phyloP scores from a whole-genome alignment of 2,329 filamentous ascomycete genomes.

The Penicillium hesseltinei region DNA sequence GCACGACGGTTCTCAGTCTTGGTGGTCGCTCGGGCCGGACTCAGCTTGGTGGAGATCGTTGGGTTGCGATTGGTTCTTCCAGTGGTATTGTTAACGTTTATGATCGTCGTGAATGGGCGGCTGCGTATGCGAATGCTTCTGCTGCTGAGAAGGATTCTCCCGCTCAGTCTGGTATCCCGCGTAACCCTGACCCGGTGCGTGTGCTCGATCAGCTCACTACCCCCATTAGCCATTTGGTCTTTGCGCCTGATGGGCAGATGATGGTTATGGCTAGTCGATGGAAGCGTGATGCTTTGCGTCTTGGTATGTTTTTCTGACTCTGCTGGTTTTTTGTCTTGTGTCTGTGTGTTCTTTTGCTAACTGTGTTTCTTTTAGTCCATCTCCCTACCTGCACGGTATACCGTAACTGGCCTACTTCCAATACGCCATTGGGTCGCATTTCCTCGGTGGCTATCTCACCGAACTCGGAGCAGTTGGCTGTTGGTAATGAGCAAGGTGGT shows the following conservation, averaged over 20 bases:
- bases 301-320: conserved; percentile 46
- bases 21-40: conserved; percentile 52
- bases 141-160: conserved; percentile 21
- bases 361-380: conserved; percentile 57
- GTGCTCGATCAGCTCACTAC: conserved; percentile 85
- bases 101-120: conserved; percentile 67
- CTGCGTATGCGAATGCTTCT: conserved; percentile 35
- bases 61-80: conserved; percentile 82
- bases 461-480: conserved; percentile 69
- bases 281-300: conserved; percentile 82
- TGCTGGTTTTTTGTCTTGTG: not conserved
- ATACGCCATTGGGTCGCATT: conserved; percentile 83
- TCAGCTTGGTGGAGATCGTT: conserved; percentile 70
- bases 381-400: conserved; percentile 91
- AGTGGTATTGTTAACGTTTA: conserved; percentile 93
- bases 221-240: conserved; percentile 72
- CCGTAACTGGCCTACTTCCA: conserved; percentile 91
- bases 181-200: conserved; percentile 68
- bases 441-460: conserved; percentile 68
- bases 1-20: conserved; percentile 76
- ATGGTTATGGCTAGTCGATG: conserved; percentile 80
- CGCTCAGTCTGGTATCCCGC: conserved; percentile 53
- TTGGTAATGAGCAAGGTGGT: conserved; percentile 85
- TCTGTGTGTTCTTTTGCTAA: conserved; percentile 10
- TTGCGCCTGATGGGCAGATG: conserved; percentile 86